Percentiles rank a stretch among this genome's conserved stretches.
Evolutionary conservation across 305 asterid species (phyloP).

Genomic region (Withania somnifera): DNA sequence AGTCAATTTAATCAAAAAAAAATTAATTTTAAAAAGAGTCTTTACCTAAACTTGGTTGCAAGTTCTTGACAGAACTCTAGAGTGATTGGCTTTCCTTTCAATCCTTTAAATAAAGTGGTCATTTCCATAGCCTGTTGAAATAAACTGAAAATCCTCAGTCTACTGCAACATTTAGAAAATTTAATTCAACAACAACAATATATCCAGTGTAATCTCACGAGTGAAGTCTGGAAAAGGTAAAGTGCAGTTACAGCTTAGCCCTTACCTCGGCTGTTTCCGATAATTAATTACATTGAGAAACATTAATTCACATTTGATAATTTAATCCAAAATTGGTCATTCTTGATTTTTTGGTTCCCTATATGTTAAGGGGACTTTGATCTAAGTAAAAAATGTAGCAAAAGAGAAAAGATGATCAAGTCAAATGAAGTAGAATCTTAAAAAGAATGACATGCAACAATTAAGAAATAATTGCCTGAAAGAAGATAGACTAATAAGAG

Average conservation of each 20-base stretch:
- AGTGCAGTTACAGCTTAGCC: too few relatives aligned
- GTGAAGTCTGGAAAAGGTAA: too few relatives aligned
- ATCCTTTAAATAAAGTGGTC: constrained; percentile 39
- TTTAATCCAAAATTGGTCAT: not conserved
- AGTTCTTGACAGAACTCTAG: constrained; percentile 47
- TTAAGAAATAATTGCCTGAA: not conserved
- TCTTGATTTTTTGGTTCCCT: not conserved
- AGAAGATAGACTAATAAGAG: not conserved
- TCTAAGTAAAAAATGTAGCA: not conserved
- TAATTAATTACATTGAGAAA: too few relatives aligned
- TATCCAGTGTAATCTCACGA: too few relatives aligned
- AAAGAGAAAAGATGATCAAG: not conserved
- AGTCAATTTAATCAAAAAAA: not conserved
- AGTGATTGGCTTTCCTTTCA: constrained; percentile 19
- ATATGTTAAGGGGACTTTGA: not conserved
- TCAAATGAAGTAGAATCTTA: too few relatives aligned
- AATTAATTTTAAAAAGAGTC: not conserved
- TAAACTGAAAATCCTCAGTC: not conserved
- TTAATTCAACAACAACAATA: too few relatives aligned
- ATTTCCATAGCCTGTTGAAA: constrained; percentile 41
- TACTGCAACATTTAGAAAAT: not conserved
- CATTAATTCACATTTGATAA: not conserved
- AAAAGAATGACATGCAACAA: not conserved
- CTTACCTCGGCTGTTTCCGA: too few relatives aligned
- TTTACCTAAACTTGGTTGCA: constrained; percentile 52